phyloP scores from a whole-genome alignment of 495 filamentous ascomycete genomes.

The Annulohypoxylon moriforme region DNA sequence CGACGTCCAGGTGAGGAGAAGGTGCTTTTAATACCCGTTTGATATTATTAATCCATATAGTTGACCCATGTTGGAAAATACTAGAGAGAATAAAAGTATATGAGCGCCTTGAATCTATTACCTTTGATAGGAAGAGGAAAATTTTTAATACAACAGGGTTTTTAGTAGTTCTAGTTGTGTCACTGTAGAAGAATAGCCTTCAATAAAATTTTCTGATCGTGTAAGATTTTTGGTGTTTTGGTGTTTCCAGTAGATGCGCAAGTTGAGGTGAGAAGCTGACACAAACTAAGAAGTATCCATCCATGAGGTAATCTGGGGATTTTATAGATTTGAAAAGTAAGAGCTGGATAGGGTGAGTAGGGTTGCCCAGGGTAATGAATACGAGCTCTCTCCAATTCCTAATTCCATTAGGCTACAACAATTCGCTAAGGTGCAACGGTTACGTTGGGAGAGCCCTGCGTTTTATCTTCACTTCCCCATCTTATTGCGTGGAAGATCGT shows the following conservation, averaged over 20 bases:
- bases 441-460: slow-evolving; percentile 32
- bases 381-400: slow-evolving; percentile 29
- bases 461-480: slow-evolving; percentile 14
- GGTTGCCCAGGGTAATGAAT: slow-evolving; percentile 31
- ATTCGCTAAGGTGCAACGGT: slow-evolving; percentile 31
- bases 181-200: neutral
- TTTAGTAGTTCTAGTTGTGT: neutral
- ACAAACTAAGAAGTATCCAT: slow-evolving; percentile 3
- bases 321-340: slow-evolving; percentile 25
- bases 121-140: neutral
- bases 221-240: neutral
- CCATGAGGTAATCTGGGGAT: slow-evolving; percentile 7
- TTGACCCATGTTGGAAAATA: neutral
- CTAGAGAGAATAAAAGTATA: neutral
- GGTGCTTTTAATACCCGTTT: neutral
- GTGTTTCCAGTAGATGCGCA: neutral
- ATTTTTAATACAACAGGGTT: neutral
- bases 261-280: neutral
- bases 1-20: neutral
- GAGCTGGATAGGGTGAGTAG: slow-evolving; percentile 4
- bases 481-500: slow-evolving; percentile 23
- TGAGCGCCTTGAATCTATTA: neutral
- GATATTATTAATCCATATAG: neutral
- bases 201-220: neutral
- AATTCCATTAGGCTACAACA: slow-evolving; percentile 26